These are phyloP conservation scores for Eutypella sp. DNA, from an alignment of 2,329 filamentous ascomycete species.

Conservation along the genomic window DNA sequence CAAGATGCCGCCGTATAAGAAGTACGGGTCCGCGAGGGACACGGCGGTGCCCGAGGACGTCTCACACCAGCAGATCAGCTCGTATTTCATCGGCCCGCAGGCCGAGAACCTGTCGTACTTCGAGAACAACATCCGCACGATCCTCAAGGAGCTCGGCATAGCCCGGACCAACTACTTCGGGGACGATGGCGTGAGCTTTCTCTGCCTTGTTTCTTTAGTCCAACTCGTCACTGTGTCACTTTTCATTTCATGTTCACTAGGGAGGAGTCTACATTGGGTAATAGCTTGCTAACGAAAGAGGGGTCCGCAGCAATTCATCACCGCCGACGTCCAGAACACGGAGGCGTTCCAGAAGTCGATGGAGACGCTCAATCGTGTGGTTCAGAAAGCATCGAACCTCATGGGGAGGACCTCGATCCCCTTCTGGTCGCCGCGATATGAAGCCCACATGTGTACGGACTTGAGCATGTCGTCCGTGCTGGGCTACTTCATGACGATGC, in stretches of 20 bases:
- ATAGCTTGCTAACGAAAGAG: not conserved
- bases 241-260: too few species aligned
- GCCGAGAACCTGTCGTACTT: conserved; percentile 37
- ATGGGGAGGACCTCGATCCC: conserved; percentile 39
- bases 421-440: conserved; percentile 42
- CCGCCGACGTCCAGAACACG: conserved; percentile 28
- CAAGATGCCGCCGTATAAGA: not conserved
- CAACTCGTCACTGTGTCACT: too few species aligned
- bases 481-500: conserved; percentile 44
- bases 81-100: conserved; percentile 39
- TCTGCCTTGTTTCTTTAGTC: too few species aligned
- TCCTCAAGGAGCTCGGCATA: conserved; percentile 31
- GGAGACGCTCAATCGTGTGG: conserved; percentile 28
- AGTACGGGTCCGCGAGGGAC: not conserved
- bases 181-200: conserved; percentile 28
- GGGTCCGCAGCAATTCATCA: conserved; percentile 33
- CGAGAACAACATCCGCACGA: conserved; percentile 32
- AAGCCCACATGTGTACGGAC: conserved; percentile 42
- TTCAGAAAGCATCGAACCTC: conserved; percentile 30
- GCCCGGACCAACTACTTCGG: conserved; percentile 31
- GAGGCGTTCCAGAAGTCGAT: conserved; percentile 28
- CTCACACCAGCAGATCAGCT: conserved; percentile 30
- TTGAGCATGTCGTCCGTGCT: conserved; percentile 37
- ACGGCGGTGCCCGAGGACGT: conserved; percentile 11
- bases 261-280: too few species aligned